Base-by-base conservation (phyloP, 768 basidiomycete genomes). In the Cyclocybe aegerita region DNA sequence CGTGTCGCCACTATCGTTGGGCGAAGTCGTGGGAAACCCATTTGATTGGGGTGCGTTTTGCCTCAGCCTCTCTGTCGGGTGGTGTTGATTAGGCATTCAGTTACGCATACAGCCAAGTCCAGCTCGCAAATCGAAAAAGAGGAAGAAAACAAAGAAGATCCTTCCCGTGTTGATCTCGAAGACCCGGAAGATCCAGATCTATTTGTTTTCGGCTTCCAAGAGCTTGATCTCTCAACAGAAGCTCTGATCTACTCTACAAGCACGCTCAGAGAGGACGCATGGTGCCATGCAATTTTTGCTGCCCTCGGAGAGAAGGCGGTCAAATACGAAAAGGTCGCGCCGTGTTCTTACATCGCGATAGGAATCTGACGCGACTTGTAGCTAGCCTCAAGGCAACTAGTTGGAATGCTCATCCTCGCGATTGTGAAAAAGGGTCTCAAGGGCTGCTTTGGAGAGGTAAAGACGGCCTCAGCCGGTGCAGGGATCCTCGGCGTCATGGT, bases 401-500 rank as follows among this genome's bases (percentile, higher is more conserved):
- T 93, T 34, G 91, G 91, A 33, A 88, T 91, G 76, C 71, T 93
- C n/a, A 66, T 93, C 14, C 60, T 93, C 9, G 66, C 88, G 29
- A 69, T 93, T 37, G 83, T 80, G 7, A 86, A 81, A 65, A 85
- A 77, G 48, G 54, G 63, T 0, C 55, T 88, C 37, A 66, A 65
- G 5, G 31, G 60, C 3, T 78, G 76, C 54, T 86, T 93, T 53
- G 68, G 71, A 23, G 75, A 83, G 36, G 65, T 88, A 32, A 71
- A 65, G 49, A 76, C 74, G 5, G 66, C 74, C 14, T 68, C 76
- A 0, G 81, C 80, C n/a, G 89, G 85, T 4, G 79, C 85, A 2
- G 90, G 90, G 0, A 81, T 91, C 17, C 75, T 91, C 71, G 88
- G 89, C 35, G 70, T 91, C 31, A 84, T 93, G 86, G 90, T 88